Base-by-base conservation (phyloP, 2,329 filamentous ascomycete species). In the Aspergillus fructus region DNA sequence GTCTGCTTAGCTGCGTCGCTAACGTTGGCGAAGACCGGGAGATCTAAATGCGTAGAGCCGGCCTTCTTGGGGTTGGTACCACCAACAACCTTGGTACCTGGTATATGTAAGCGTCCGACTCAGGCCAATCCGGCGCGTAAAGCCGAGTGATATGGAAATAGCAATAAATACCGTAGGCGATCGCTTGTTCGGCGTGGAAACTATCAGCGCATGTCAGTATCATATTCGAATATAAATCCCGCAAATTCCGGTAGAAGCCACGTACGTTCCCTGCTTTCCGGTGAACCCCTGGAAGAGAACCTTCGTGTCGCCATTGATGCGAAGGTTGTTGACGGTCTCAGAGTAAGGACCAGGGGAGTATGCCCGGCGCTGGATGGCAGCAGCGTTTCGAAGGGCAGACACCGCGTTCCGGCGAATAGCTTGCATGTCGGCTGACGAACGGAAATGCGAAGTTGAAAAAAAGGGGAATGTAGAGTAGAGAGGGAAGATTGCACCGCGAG, bases 31-130 rank as follows among this genome's bases (percentile, higher is more conserved):
- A 97, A 99, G 72, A 99, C 94, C 59, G 94, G 94, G 68, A 89
- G 89, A 74, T 87, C 91, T 62, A 99, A 87, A 79, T 99, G 94
- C 74, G 86, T 88, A 71, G 85, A 80, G 73, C 94, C 94, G 66
- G 94, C 94, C 84, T 99, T 99, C 85, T 96, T 97, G 75, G 94
- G 94, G 83, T 97, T 97, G 73, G 93, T 97, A 74, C 94, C 94
- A 77, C 94, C 94, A 66, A 99, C 92, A 66, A 99, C 91, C 76
- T 96, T 93, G 70, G 94, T 99, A 76, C 93, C 91, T 96, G 70
- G 62, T 52, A 37, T 52, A 53, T 61, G 65, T 77, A 54, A 74
- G 65, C 60, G 37, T 49, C 43, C 49, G 43, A 62, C 59, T 59
- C 57, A 40, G 50, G 41, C 40, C 23, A 21, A 43, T 21, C 11